Percentiles rank a stretch among this genome's conserved stretches.
Evolutionary conservation across 345 rosid species (phyloP).

Genomic region (Aethionema arabicum): DNA sequence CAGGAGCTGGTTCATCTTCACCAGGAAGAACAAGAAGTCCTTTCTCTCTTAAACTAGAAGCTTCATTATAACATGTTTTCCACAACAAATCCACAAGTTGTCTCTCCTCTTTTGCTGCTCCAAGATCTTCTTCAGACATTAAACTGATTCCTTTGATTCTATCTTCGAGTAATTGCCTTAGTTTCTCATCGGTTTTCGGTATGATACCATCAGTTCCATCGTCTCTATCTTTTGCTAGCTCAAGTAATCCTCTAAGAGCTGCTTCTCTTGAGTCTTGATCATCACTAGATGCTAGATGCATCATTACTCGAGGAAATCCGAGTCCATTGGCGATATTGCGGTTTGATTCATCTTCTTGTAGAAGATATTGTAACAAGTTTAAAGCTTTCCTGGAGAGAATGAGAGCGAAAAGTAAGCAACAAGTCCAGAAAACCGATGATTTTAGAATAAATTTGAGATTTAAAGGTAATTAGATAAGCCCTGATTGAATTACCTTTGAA

Average conservation of each 20-base stretch:
- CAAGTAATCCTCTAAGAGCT: slow-evolving; percentile 72
- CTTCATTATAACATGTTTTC: slow-evolving; percentile 66
- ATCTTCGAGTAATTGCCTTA: slow-evolving; percentile 72
- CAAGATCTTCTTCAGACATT: slow-evolving; percentile 84
- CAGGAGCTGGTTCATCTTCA: slow-evolving; percentile 74
- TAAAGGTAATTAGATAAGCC: not conserved
- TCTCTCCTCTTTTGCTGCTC: slow-evolving; percentile 79
- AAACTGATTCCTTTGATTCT: slow-evolving; percentile 54
- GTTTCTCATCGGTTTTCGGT: slow-evolving; percentile 52
- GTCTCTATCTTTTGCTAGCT: slow-evolving; percentile 52
- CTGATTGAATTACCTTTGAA: slow-evolving; percentile 63
- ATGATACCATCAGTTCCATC: slow-evolving; percentile 40
- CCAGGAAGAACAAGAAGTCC: slow-evolving; percentile 82
- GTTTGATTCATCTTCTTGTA: slow-evolving; percentile 71
- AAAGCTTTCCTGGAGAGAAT: slow-evolving; percentile 74
- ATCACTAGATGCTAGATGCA: slow-evolving; percentile 80
- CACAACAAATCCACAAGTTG: slow-evolving; percentile 79
- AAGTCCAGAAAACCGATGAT: not conserved
- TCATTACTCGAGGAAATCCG: slow-evolving; percentile 79
- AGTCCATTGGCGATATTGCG: slow-evolving; percentile 58
- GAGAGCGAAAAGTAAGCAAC: not conserved
- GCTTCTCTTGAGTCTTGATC: slow-evolving; percentile 84
- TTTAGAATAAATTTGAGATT: not conserved
- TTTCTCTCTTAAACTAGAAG: slow-evolving; percentile 68
- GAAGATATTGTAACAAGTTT: slow-evolving; percentile 81